A percentile compares a stretch with the other conserved stretches of the same genome.
These are phyloP conservation scores for Mycena floridula DNA, from an alignment of 768 basidiomycete genomes.

Conservation along the genomic window DNA sequence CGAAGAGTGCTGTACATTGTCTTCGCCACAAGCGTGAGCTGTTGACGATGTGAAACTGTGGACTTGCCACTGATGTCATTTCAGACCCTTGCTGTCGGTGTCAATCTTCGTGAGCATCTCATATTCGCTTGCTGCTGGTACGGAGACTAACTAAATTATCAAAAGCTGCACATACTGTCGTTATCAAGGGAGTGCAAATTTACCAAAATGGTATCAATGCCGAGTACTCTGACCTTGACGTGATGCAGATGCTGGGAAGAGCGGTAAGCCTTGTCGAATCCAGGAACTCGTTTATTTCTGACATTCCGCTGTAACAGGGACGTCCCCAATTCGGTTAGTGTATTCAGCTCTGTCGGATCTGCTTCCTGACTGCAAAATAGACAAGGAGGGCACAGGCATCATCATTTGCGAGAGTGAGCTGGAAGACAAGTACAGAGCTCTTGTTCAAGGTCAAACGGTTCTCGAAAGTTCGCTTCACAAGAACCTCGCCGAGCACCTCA, in stretches of 20 bases:
- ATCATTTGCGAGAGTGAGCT: slow-evolving; percentile 76
- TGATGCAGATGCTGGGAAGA: slow-evolving; percentile 95
- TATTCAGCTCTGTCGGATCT: background rate
- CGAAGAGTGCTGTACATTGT: slow-evolving; percentile 60
- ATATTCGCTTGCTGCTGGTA: background rate
- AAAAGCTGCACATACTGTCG: slow-evolving; percentile 85
- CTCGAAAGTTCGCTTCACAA: slow-evolving; percentile 83
- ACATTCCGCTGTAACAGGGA: slow-evolving; percentile 38
- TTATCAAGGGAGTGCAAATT: slow-evolving; percentile 85
- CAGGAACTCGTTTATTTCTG: background rate
- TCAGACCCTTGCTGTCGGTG: slow-evolving; percentile 92
- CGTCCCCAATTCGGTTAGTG: slow-evolving; percentile 81
- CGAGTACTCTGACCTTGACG: slow-evolving; percentile 89
- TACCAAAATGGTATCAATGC: slow-evolving; percentile 64
- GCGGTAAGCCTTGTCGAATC: slow-evolving; percentile 46
- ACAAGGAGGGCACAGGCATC: slow-evolving; percentile 77
- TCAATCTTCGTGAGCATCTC: slow-evolving; percentile 72
- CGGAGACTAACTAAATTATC: background rate
- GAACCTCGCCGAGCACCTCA: slow-evolving; percentile 86
- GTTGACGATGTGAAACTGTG: background rate
- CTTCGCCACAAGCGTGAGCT: slow-evolving; percentile 75
- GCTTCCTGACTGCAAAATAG: slow-evolving; percentile 28
- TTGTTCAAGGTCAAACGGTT: slow-evolving; percentile 65
- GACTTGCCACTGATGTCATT: slow-evolving; percentile 3
- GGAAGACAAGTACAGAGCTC: slow-evolving; percentile 63